Evolutionary conservation across 164 flowering plant genomes (phyloP).

Genomic region (Macadamia integrifolia): DNA sequence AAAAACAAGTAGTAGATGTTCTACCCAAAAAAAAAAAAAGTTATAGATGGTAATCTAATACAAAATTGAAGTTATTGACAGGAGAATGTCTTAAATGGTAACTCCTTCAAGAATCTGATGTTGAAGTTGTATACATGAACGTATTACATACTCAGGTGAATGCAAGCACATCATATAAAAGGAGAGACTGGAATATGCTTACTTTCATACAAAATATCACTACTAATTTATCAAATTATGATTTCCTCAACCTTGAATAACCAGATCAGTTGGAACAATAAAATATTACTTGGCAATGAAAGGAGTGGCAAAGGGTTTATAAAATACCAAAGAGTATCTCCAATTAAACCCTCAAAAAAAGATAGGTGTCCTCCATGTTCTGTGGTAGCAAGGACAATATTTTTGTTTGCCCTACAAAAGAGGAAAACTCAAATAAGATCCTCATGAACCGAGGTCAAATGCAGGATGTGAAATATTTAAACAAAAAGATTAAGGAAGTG

Average conservation of each 20-base stretch:
- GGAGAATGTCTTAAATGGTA: too few species aligned
- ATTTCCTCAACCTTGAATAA: background rate
- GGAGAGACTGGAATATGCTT: background rate
- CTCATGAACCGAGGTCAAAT: background rate
- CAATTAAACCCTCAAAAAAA: conserved; percentile 77
- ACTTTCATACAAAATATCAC: too few species aligned
- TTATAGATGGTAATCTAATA: too few species aligned
- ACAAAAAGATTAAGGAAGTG: background rate
- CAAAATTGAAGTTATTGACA: too few species aligned
- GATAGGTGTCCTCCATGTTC: conserved; percentile 88
- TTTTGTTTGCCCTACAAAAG: conserved; percentile 58
- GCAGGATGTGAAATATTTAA: background rate
- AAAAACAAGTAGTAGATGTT: too few species aligned
- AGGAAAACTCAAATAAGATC: background rate
- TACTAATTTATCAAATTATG: background rate
- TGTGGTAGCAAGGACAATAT: conserved; percentile 72
- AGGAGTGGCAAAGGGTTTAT: background rate
- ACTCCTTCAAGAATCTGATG: too few species aligned
- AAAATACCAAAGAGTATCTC: conserved; percentile 54
- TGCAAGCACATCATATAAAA: too few species aligned
- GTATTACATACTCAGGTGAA: too few species aligned
- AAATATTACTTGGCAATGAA: background rate
- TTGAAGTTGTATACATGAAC: too few species aligned
- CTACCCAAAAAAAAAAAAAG: too few species aligned
- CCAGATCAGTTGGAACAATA: background rate